Evolutionary conservation across 179 eudicot genomes (phyloP).

Genomic region (Gypsophila paniculata): DNA sequence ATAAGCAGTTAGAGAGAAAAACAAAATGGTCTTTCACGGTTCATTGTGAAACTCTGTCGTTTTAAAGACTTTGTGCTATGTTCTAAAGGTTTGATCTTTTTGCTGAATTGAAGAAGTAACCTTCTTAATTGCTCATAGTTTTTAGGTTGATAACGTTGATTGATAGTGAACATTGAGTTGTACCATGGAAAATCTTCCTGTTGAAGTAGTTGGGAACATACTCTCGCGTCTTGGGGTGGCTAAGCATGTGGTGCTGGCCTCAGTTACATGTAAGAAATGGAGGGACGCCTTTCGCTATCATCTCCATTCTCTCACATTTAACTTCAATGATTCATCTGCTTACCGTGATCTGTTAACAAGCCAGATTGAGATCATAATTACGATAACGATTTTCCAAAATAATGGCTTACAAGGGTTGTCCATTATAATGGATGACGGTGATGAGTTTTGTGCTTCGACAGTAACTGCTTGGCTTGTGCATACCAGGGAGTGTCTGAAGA

Average conservation of each 20-base stretch:
- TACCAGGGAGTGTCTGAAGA: conserved; percentile 61
- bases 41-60: too few species aligned
- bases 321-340: conserved; percentile 63
- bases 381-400: conserved; percentile 78
- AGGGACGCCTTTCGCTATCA: conserved; percentile 69
- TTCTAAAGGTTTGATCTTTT: conserved; percentile 11
- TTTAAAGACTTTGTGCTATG: not conserved
- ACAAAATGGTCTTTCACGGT: too few species aligned
- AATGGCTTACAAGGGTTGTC: conserved; percentile 63
- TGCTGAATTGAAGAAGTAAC: conserved; percentile 5
- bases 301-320: conserved; percentile 69
- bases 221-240: conserved; percentile 72
- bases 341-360: conserved; percentile 54
- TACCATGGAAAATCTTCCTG: conserved; percentile 68
- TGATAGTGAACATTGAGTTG: conserved; percentile 11
- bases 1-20: too few species aligned
- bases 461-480: conserved; percentile 93
- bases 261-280: conserved; percentile 82
- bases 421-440: conserved; percentile 74
- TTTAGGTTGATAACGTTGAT: conserved; percentile 16
- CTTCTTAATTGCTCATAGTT: not conserved
- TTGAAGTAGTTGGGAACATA: conserved; percentile 87
- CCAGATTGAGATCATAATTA: conserved; percentile 67
- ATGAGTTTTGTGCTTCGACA: conserved; percentile 79
- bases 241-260: conserved; percentile 74